Conservation (phyloP, 768 basidiomycete genomes). For the Lentinula raphanica region DNA sequence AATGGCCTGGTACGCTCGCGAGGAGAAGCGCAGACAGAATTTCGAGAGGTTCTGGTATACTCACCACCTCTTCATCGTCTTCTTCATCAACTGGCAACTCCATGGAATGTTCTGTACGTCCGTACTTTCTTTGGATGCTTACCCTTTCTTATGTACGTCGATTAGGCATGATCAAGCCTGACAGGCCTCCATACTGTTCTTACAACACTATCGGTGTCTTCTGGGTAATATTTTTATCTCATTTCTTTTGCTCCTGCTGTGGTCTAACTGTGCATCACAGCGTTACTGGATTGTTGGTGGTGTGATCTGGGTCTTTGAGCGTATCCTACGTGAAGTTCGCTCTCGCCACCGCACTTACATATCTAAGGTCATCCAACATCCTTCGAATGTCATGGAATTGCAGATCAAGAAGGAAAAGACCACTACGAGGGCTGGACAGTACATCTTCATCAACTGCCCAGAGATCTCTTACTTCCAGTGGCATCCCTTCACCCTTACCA, state of each 20-base stretch:
- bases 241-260: background rate
- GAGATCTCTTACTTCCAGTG: slow-evolving; percentile 94
- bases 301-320: slow-evolving; percentile 80
- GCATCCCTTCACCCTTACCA: slow-evolving; percentile 95
- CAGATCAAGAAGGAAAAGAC: slow-evolving; percentile 98
- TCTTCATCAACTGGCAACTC: slow-evolving; percentile 93
- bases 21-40: slow-evolving; percentile 69
- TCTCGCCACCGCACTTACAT: slow-evolving; percentile 89
- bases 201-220: slow-evolving; percentile 86
- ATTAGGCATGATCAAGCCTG: slow-evolving; percentile 74
- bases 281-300: slow-evolving; percentile 90
- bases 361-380: slow-evolving; percentile 93
- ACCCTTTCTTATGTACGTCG: background rate
- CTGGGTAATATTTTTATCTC: slow-evolving; percentile 61
- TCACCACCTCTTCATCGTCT: slow-evolving; percentile 84
- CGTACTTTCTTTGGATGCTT: background rate
- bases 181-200: slow-evolving; percentile 83
- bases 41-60: slow-evolving; percentile 92
- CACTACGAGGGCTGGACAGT: slow-evolving; percentile 79
- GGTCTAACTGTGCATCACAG: slow-evolving; percentile 29
- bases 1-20: slow-evolving; percentile 84
- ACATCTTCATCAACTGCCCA: slow-evolving; percentile 89
- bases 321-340: slow-evolving; percentile 87
- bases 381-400: slow-evolving; percentile 88
- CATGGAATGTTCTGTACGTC: slow-evolving; percentile 85